Evolutionary conservation across 176 grass and related monocot genomes (phyloP).

Genomic region (Triticum aestivum): IWGSC_CS_RefSeq_v2.1 NC_057808.1:88996689-88997188

Average conservation of each 20-base stretch:
- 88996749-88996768: not conserved
- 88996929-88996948: conserved; percentile 88
- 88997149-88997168: not conserved
- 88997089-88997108: conserved; percentile 29
- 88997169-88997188: not conserved
- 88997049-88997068: too few relatives aligned
- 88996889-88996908: conserved; percentile 75
- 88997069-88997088: too few relatives aligned
- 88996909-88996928: conserved; percentile 71
- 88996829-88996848: conserved; percentile 83
- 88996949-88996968: conserved; percentile 81
- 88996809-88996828: conserved; percentile 77
- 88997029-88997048: too few relatives aligned
- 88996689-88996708: conserved; percentile 1
- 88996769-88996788: conserved; percentile 51
- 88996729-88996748: not conserved
- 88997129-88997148: conserved; percentile 9
- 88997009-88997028: too few relatives aligned
- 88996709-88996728: not conserved
- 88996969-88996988: conserved; percentile 60
- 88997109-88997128: not conserved
- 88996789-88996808: conserved; percentile 40
- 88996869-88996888: conserved; percentile 63
- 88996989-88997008: not conserved
- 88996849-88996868: conserved; percentile 77